Base-by-base conservation (phyloP, 768 basidiomycete species). In the Mrakia gelida region DNA sequence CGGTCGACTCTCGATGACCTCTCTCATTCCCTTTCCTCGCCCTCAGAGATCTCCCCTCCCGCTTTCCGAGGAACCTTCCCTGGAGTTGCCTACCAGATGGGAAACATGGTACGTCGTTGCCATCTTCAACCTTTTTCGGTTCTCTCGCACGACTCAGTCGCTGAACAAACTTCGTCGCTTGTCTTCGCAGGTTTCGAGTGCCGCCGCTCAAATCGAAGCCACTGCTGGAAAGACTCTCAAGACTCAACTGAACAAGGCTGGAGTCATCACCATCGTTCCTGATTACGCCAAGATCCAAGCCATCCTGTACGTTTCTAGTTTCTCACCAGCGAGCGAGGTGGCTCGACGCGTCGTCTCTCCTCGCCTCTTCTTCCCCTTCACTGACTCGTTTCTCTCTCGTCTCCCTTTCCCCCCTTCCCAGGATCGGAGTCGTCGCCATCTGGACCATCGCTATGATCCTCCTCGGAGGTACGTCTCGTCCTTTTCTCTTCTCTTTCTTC, bases 51-150 rank as follows among this genome's bases (percentile, higher is more conserved):
- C 85, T 91, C 92, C 0, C 94, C 94, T 2, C 91, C 92, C 6
- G 93, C 92, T 0, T 95, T 94, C 87, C 88, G 94, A 76, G 92
- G 93, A 5, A 91, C 91, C 1, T 94, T 93, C 87, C 91, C 92
- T 56, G 93, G 93, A 78, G 89, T 93, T 0, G 89, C 91, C 3
- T 95, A 94, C 84, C 93, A 82, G 15, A 45, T 45, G 45, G 45
- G 45, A 45, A 45, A 45, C 45, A 45, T 45, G 49, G 49, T 45
- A 45, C 15, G 45, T 13, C 45, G 45, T 16, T n/a, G n/a, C n/a
- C n/a, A n/a, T n/a, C n/a, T n/a, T n/a, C n/a, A n/a, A n/a, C n/a
- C 45, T 16, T 45, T 10, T 45, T 45, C 15, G 2, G 11, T 1
- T 16, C 5, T 45, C 7, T 11, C 9, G 15, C 11, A 7, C 11